Evolutionary conservation across 2,329 filamentous ascomycete species (phyloP).

Genomic region (Coniella lustricola): DNA sequence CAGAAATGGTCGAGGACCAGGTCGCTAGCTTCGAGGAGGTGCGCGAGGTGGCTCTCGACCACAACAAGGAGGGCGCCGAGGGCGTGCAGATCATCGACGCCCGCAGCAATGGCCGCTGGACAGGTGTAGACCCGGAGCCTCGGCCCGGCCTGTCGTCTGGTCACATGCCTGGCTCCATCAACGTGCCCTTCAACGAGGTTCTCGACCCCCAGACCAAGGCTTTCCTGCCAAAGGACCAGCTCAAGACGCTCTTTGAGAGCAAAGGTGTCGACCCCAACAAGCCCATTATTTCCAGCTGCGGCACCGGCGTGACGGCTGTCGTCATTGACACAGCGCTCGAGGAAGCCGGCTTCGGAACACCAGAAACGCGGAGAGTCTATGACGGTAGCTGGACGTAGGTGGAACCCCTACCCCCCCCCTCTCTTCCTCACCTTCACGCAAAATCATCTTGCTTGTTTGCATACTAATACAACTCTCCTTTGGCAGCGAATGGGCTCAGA

Average conservation of each 20-base stretch:
- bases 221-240: conserved; percentile 62
- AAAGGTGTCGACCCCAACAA: conserved; percentile 72
- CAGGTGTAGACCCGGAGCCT: conserved; percentile 78
- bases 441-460: neutral
- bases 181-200: conserved; percentile 70
- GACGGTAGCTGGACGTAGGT: conserved; percentile 98
- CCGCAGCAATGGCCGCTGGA: conserved; percentile 70
- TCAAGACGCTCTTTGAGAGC: conserved; percentile 69
- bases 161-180: conserved; percentile 84
- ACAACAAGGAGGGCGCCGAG: conserved; percentile 76
- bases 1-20: conserved; percentile 50
- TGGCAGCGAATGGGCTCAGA: conserved; percentile 59
- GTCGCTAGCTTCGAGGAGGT: conserved; percentile 80
- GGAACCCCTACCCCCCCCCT: neutral
- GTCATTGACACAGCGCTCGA: conserved; percentile 82
- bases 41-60: conserved; percentile 65
- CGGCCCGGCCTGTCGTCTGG: conserved; percentile 79
- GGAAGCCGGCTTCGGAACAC: conserved; percentile 65
- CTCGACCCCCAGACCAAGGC: conserved; percentile 79
- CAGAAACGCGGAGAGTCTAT: conserved; percentile 68
- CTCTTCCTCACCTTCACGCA: neutral
- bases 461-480: conserved; percentile 3
- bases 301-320: conserved; percentile 89
- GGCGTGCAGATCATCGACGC: conserved; percentile 87
- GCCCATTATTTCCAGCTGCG: conserved; percentile 82